phyloP scores from a whole-genome alignment of 768 basidiomycete genomes.

The Scleroderma bovista region DNA sequence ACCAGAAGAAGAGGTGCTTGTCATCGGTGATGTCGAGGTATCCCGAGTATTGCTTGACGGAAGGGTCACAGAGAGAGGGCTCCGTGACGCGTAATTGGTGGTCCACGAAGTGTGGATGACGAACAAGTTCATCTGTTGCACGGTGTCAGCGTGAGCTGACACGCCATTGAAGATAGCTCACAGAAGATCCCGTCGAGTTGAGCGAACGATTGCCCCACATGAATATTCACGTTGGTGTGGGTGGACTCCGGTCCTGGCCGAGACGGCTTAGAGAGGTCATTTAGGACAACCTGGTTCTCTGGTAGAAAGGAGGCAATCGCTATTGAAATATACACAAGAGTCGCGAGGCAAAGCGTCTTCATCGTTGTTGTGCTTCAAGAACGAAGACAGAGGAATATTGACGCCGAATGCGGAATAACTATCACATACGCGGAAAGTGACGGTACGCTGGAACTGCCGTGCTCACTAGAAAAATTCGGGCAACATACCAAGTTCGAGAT shows the following conservation, averaged over 20 bases:
- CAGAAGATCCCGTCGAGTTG: conserved; percentile 69
- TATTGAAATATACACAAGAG: conserved; percentile 31
- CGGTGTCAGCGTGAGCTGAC: conserved; percentile 1
- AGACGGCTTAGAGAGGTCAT: neutral
- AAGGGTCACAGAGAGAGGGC: conserved; percentile 70
- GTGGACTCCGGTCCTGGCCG: conserved; percentile 28
- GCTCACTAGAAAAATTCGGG: no score
- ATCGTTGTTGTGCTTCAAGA: conserved; percentile 25
- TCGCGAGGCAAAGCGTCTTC: conserved; percentile 33
- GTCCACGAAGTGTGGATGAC: conserved; percentile 44
- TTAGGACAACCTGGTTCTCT: conserved; percentile 41
- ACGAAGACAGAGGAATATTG: neutral
- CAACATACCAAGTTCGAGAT: no score
- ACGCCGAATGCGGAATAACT: neutral
- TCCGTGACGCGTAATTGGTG: conserved; percentile 59
- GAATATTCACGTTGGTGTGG: conserved; percentile 40
- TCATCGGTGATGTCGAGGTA: conserved; percentile 78
- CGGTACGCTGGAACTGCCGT: no score
- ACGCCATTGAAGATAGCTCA: conserved; percentile 33
- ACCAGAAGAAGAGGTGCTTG: conserved; percentile 89
- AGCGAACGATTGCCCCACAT: conserved; percentile 60
- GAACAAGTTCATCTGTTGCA: conserved; percentile 52
- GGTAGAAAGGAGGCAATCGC: conserved; percentile 35
- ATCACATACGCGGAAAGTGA: no score
- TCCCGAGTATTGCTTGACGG: conserved; percentile 72